Conservation (phyloP, 1,284 basidiomycete genomes). For the Ganoderma sinense region DNA sequence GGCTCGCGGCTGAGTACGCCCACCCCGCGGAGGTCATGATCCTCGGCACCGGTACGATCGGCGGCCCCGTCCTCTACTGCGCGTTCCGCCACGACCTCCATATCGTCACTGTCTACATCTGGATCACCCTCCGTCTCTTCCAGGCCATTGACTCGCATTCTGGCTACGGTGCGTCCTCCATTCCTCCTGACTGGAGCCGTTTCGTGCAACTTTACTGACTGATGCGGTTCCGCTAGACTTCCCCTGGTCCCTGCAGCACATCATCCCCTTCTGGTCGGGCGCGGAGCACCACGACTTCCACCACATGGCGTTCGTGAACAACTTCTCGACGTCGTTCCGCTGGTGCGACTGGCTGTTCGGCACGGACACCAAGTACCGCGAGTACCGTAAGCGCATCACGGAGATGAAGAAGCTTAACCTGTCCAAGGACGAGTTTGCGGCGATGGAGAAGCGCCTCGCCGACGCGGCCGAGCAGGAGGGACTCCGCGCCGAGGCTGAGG, state of each 20-base stretch:
- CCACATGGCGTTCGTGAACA: conserved; percentile 92
- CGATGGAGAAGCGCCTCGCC: conserved; percentile 65
- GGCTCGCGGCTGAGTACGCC: conserved; percentile 97
- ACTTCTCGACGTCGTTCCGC: conserved; percentile 91
- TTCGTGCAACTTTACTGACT: conserved; percentile 1
- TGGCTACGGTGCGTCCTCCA: conserved; percentile 79
- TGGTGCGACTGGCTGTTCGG: conserved; percentile 91
- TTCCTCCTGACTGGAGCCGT: not conserved
- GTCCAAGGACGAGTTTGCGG: conserved; percentile 58
- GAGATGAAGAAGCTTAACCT: conserved; percentile 58
- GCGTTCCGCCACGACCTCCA: conserved; percentile 79
- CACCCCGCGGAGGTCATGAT: conserved; percentile 96
- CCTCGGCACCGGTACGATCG: conserved; percentile 87
- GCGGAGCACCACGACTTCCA: conserved; percentile 99
- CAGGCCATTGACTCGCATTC: conserved; percentile 98
- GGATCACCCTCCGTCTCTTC: conserved; percentile 95
- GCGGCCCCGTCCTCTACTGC: conserved; percentile 89
- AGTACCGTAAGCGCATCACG: conserved; percentile 70
- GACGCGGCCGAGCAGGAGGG: conserved; percentile 78
- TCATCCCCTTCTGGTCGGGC: conserved; percentile 97
- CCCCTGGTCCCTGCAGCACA: conserved; percentile 96
- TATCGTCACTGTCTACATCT: conserved; percentile 93
- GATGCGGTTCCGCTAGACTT: conserved; percentile 64
- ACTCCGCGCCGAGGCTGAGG: conserved; percentile 71
- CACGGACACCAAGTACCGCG: conserved; percentile 86